Evolutionary conservation across 2,329 filamentous ascomycete species (phyloP), one percentile per base, ranked within the genome.

Genomic region (Aaosphaeria arxii): DNA sequence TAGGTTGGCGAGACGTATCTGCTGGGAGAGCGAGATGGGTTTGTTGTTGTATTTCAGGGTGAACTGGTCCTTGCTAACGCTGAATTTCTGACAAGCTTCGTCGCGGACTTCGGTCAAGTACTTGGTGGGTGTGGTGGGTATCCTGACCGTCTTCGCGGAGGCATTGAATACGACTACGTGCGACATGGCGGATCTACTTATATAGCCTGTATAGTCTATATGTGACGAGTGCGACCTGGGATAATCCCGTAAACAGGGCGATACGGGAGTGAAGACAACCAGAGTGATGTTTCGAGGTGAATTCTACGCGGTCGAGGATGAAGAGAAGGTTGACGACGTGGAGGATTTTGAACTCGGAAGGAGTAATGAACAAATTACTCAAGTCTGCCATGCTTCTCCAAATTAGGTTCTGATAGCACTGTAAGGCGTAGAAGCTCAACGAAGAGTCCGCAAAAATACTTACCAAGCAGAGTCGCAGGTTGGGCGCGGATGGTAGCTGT

Each of bases 91-190:
- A 69, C 92, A 97, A 41, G 92, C 92, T 71, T 97, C 88, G 52
- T 89, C 83, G 13, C 96, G 78, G 1, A 99, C 82, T 65, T 96
- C 91, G 49, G 87, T 87, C 58, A 99, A 75, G 60, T 89, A 87
- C 54, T 86, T 96, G 47, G 81, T 80, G 0, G 91, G 90, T 0
- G 80, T 87, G 47, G 94, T 91, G 71, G 95, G 95, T 71, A 99
- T 79, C 39, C 83, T 88, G 44, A 85, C 82, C 60, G 90, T 83
- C 57, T 88, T 85, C 58, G 91, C 81, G 58, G 89, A 85, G 36
- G 87, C 84, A 68, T 92, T 86, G 56, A 96, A 85, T 45, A 97
- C 89, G 59, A 91, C 87, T 49, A 97, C 90, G 68, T 94, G 88
- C 45, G 91, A 87, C 56, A 90, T 84, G 89, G 96, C 96, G 56